phyloP scores from a whole-genome alignment of 106 monocot genomes.

The Platanthera guangdongensis region DNA sequence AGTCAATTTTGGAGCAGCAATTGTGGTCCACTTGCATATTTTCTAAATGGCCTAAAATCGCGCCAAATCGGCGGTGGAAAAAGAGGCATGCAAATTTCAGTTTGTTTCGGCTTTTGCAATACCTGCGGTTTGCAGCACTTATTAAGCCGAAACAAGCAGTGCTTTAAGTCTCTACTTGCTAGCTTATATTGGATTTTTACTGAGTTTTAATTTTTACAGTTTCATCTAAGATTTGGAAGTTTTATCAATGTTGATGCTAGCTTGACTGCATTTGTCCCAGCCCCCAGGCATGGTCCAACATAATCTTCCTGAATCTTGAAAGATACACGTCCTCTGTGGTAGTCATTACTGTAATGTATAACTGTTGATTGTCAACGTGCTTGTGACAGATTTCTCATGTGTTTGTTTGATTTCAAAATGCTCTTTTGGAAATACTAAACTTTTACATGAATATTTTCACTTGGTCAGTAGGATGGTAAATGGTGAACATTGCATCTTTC shows the following conservation, averaged over 20 bases:
- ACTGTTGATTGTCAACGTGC: not conserved
- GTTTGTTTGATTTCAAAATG: not conserved
- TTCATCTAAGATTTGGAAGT: not conserved
- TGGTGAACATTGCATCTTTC: not conserved
- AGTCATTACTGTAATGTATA: not conserved
- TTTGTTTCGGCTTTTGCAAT: no score
- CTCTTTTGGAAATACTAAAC: not conserved
- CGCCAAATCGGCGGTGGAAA: no score
- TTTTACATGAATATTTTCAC: not conserved
- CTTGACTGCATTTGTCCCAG: not conserved
- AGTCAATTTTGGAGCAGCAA: no score
- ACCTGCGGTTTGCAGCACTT: no score
- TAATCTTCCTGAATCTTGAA: not conserved
- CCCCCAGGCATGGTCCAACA: not conserved
- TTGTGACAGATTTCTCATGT: not conserved
- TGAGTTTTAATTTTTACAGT: not conserved
- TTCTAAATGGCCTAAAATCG: no score
- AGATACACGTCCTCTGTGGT: not conserved
- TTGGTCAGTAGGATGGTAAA: not conserved
- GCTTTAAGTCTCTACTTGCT: not conserved
- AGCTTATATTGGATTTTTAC: constrained; percentile 3
- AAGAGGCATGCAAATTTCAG: no score
- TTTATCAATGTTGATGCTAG: not conserved
- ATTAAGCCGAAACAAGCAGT: no score
- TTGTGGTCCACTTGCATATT: no score